Evolutionary conservation across 371 early-diverging fungal genomes (phyloP).

Genomic region (Vairimorpha ceranae): DNA sequence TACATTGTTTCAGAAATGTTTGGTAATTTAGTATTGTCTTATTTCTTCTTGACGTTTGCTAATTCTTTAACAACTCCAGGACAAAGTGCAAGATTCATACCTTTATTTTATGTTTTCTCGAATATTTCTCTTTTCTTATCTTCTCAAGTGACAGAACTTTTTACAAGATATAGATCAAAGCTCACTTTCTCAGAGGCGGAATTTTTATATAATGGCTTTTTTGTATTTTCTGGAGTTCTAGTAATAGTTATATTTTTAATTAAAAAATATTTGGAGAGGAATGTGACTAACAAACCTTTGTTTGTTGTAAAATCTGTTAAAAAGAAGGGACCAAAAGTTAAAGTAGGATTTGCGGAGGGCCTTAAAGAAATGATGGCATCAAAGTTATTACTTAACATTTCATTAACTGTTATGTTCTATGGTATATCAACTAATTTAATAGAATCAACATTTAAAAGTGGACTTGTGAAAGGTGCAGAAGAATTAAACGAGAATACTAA

Average conservation of each 20-base stretch:
- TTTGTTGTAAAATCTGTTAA: conserved; percentile 22
- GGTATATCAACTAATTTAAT: conserved; percentile 49
- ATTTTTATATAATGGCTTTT: conserved; percentile 32
- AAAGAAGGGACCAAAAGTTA: conserved; percentile 32
- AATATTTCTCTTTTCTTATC: conserved; percentile 56
- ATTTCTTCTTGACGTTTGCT: conserved; percentile 56
- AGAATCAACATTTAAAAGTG: conserved; percentile 50
- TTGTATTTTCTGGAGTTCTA: conserved; percentile 38
- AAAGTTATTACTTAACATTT: conserved; percentile 52
- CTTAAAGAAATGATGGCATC: conserved; percentile 50
- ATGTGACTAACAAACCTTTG: conserved; percentile 37
- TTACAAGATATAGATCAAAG: neutral
- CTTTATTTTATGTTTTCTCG: conserved; percentile 52
- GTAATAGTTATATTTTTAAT: conserved; percentile 21
- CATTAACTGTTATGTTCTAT: conserved; percentile 47
- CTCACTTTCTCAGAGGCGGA: neutral
- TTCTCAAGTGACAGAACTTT: conserved; percentile 13
- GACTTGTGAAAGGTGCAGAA: conserved; percentile 19
- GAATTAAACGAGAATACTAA: conserved; percentile 14
- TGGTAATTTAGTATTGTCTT: conserved; percentile 54
- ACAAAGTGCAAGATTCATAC: conserved; percentile 54
- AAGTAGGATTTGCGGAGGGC: conserved; percentile 49
- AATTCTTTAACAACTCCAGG: conserved; percentile 50
- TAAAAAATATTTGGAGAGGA: conserved; percentile 42
- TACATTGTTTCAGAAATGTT: conserved; percentile 56